Evolutionary conservation across 2,329 filamentous ascomycete species (phyloP).

Genomic region (Phialophora chinensis): DNA sequence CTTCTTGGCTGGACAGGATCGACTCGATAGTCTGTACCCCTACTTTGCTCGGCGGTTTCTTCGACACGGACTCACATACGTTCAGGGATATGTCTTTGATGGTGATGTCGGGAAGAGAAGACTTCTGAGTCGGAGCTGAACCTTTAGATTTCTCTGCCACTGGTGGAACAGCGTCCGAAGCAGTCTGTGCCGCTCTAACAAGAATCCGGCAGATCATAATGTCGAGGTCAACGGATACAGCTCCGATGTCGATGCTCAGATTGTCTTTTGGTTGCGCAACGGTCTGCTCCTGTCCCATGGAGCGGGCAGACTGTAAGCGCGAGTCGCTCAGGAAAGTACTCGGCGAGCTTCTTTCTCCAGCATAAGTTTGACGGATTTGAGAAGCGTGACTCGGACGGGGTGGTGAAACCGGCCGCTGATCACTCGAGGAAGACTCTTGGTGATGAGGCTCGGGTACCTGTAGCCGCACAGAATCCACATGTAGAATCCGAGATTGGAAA

Average conservation of each 20-base stretch:
- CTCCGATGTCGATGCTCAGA: slow-evolving; percentile 24
- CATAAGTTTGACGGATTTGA: slow-evolving; percentile 11
- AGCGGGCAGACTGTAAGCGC: slow-evolving; percentile 13
- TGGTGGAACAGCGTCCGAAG: slow-evolving; percentile 24
- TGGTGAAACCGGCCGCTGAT: not conserved
- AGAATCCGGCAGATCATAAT: slow-evolving; percentile 32
- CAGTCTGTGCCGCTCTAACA: slow-evolving; percentile 26
- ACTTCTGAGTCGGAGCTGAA: slow-evolving; percentile 1
- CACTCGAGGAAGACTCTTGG: slow-evolving; percentile 3
- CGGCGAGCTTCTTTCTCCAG: slow-evolving; percentile 16
- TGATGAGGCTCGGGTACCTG: slow-evolving; percentile 25
- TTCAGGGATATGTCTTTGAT: slow-evolving; percentile 25
- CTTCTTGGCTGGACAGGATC: slow-evolving; percentile 18
- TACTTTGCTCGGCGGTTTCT: slow-evolving; percentile 26
- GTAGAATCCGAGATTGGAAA: slow-evolving; percentile 31
- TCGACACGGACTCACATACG: slow-evolving; percentile 31
- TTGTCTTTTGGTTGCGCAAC: slow-evolving; percentile 9
- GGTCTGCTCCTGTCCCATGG: slow-evolving; percentile 3
- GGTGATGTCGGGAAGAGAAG: slow-evolving; percentile 15
- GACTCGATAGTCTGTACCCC: slow-evolving; percentile 28
- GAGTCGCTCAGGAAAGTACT: slow-evolving; percentile 31
- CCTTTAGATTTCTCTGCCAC: slow-evolving; percentile 1
- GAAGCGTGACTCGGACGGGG: slow-evolving; percentile 9
- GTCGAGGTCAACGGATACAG: slow-evolving; percentile 33
- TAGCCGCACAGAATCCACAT: slow-evolving; percentile 18